A percentile compares a stretch with the other conserved stretches of the same genome.
phyloP scores from a whole-genome alignment of 192 early-diverging fungal species.

The Backusella circina region DNA sequence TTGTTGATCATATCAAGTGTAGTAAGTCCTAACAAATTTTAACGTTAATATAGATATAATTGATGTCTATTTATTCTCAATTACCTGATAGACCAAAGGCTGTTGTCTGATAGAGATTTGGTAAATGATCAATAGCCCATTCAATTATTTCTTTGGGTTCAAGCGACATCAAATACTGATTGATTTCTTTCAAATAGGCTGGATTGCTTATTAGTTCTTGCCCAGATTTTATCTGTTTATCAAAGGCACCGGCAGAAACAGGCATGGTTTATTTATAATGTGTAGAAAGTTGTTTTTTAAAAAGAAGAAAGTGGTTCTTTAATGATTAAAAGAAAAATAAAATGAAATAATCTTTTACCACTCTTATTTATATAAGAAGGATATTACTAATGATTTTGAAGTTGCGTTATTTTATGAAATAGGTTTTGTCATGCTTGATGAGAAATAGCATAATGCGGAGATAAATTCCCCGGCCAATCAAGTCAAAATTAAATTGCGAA shows the following conservation, averaged over 20 bases:
- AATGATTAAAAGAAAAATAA: background rate
- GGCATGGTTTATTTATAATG: constrained; percentile 23
- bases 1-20: constrained; percentile 83
- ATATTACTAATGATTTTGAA: background rate
- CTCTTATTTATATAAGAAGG: background rate
- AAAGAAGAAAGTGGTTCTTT: background rate
- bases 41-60: background rate
- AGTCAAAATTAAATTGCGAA: constrained; percentile 25
- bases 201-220: constrained; percentile 39
- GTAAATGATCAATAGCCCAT: constrained; percentile 83
- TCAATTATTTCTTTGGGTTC: constrained; percentile 76
- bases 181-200: constrained; percentile 69
- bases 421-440: background rate
- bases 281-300: background rate
- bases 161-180: constrained; percentile 64
- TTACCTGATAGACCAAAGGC: constrained; percentile 85
- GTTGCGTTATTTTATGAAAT: background rate
- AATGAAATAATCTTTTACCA: background rate
- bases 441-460: constrained; percentile 17
- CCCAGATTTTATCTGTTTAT: constrained; percentile 17
- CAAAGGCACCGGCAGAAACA: constrained; percentile 7
- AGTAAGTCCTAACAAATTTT: constrained; percentile 52
- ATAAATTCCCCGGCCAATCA: constrained; percentile 26
- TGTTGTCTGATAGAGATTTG: constrained; percentile 86
- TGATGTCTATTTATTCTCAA: background rate